Evolutionary conservation across 2,329 filamentous ascomycete genomes (phyloP).

Genomic region (Alternaria metachromatica): DNA sequence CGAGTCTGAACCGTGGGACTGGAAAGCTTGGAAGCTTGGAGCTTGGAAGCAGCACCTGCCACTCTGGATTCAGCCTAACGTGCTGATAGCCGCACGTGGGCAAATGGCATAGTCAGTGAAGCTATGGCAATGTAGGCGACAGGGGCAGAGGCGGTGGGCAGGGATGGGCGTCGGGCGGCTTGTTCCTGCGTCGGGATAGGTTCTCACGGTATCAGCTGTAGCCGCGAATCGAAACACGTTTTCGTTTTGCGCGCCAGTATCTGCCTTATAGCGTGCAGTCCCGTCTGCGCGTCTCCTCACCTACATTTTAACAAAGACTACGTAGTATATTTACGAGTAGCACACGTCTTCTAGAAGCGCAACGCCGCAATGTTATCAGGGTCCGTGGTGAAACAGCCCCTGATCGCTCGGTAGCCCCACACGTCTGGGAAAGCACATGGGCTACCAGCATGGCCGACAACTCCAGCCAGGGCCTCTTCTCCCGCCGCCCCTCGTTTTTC

Average conservation of each 20-base stretch:
- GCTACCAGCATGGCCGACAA: constrained; percentile 24
- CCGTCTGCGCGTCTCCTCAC: background rate
- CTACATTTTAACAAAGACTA: background rate
- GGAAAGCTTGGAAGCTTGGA: background rate
- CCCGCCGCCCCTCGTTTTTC: constrained; percentile 43
- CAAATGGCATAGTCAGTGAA: background rate
- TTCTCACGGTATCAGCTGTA: constrained; percentile 11
- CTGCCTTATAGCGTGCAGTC: background rate
- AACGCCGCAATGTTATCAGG: background rate
- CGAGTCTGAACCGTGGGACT: background rate
- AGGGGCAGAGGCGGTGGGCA: background rate
- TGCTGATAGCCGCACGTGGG: background rate
- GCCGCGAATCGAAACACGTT: constrained; percentile 12
- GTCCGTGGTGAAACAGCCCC: constrained; percentile 18
- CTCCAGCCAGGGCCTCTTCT: constrained; percentile 35
- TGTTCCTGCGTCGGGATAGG: constrained; percentile 21
- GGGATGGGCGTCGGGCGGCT: constrained; percentile 4
- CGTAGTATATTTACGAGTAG: background rate
- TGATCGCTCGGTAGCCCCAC: constrained; percentile 20
- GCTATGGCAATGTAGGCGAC: background rate
- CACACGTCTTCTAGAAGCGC: no score
- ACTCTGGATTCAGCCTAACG: background rate
- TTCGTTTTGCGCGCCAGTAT: background rate
- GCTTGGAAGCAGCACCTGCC: background rate
- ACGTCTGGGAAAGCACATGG: constrained; percentile 1